These are phyloP conservation scores for Fusarium albosuccineum DNA, from an alignment of 2,329 filamentous ascomycete genomes.

Conservation along the genomic window DNA sequence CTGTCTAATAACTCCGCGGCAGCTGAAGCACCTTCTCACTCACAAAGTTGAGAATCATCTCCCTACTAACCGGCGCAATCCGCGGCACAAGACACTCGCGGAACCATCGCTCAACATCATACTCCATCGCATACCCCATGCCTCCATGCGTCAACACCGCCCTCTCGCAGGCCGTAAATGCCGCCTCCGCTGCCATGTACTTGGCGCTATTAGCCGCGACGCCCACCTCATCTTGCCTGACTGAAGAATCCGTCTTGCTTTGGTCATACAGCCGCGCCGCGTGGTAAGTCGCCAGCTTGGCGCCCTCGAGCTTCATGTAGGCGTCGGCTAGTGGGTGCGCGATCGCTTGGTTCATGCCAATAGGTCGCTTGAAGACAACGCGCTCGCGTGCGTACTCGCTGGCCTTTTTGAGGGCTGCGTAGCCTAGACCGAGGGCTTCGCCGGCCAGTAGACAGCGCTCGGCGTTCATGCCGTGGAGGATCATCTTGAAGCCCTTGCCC, in stretches of 20 bases:
- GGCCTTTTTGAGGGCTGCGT: conserved; percentile 75
- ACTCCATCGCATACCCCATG: conserved; percentile 75
- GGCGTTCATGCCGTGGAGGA: conserved; percentile 85
- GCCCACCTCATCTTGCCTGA: conserved; percentile 69
- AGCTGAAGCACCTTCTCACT: conserved; percentile 75
- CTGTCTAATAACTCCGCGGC: conserved; percentile 72
- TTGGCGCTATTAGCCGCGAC: conserved; percentile 78
- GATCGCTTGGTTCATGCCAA: conserved; percentile 76
- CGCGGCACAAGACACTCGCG: conserved; percentile 74
- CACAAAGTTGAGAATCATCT: conserved; percentile 84
- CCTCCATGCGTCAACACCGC: conserved; percentile 71
- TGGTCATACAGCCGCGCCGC: conserved; percentile 73
- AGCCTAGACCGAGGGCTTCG: conserved; percentile 84
- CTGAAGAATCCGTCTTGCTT: conserved; percentile 62
- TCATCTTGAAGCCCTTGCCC: conserved; percentile 82
- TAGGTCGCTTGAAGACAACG: conserved; percentile 73
- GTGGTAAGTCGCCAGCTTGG: conserved; percentile 75
- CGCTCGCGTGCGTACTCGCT: conserved; percentile 75
- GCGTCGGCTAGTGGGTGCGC: conserved; percentile 75
- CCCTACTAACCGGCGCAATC: conserved; percentile 74
- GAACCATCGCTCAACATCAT: conserved; percentile 75
- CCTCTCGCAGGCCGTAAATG: conserved; percentile 72
- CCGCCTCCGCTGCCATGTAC: conserved; percentile 75
- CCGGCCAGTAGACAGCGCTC: conserved; percentile 82
- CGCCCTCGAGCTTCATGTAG: conserved; percentile 74